phyloP scores from a whole-genome alignment of 805 yeast genomes.

The Alloascoidea africana region DNA sequence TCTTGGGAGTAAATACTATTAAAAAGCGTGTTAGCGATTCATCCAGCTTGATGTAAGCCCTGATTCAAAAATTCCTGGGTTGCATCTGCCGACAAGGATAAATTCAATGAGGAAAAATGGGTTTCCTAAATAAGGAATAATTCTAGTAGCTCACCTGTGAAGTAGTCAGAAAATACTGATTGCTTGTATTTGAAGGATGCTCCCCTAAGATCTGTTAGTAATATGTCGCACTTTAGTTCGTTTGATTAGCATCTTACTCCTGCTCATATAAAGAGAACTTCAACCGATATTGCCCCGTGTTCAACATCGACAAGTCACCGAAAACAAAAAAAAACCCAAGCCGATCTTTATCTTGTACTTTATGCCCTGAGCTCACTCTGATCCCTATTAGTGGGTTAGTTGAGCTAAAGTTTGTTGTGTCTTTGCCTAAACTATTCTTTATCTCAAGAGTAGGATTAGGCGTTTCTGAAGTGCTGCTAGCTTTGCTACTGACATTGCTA shows the following conservation, averaged over 20 bases:
- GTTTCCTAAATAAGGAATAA: no score
- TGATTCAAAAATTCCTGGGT: no score
- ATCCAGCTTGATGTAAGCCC: no score
- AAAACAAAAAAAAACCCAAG: constrained; percentile 2
- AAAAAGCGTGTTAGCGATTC: no score
- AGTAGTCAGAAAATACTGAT: background rate
- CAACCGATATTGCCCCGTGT: background rate
- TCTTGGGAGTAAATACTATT: constrained; percentile 2
- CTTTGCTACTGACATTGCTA: background rate
- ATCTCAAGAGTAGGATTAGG: background rate
- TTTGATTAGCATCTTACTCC: background rate
- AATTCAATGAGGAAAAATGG: no score
- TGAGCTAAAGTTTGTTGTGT: background rate
- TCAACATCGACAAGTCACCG: constrained; percentile 2
- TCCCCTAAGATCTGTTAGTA: background rate
- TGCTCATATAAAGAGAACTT: constrained; percentile 1
- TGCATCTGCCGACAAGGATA: no score
- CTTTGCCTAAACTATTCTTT: no score
- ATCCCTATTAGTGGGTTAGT: constrained; percentile 7
- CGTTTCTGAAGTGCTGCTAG: background rate
- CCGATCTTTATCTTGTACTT: background rate
- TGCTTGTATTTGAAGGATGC: background rate
- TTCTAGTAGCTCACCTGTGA: background rate
- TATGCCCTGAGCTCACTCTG: constrained; percentile 10
- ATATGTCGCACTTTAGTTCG: background rate